phyloP scores from a whole-genome alignment of 2,329 filamentous ascomycete species.

The Septoria petroselini region DNA sequence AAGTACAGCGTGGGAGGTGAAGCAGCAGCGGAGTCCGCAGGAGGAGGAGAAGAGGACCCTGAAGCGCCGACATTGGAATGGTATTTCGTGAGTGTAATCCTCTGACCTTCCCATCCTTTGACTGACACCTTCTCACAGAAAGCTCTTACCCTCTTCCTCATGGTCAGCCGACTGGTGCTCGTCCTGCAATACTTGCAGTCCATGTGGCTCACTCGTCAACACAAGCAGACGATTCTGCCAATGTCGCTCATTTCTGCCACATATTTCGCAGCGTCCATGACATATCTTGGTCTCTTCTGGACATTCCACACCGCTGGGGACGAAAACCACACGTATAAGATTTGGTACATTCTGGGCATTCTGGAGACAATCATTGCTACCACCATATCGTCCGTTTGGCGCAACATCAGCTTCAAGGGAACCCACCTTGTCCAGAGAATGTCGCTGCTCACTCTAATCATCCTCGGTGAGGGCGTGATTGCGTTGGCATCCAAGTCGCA shows the following conservation, averaged over 20 bases:
- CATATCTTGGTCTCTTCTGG: conserved; percentile 37
- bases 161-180: conserved; percentile 40
- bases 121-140: conserved; percentile 12
- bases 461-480: conserved; percentile 42
- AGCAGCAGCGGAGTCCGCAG: conserved; percentile 18
- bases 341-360: conserved; percentile 52
- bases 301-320: conserved; percentile 26
- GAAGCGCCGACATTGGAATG: conserved; percentile 29
- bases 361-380: conserved; percentile 36
- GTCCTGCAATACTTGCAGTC: conserved; percentile 41
- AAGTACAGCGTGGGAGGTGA: conserved; percentile 40
- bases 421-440: conserved; percentile 41
- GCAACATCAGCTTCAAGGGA: conserved; percentile 41
- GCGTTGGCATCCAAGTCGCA: conserved; percentile 38
- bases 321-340: conserved; percentile 42
- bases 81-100: conserved; percentile 38
- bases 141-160: conserved; percentile 40
- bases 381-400: conserved; percentile 35
- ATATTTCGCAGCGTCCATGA: conserved; percentile 37
- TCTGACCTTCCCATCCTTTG: too few relatives aligned
- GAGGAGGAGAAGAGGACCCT: conserved; percentile 41
- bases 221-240: conserved; percentile 35
- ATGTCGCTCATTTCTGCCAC: conserved; percentile 37
- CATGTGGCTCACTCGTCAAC: conserved; percentile 36
- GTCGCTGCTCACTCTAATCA: conserved; percentile 41